A percentile compares a stretch with the other conserved stretches of the same genome.
These are phyloP conservation scores for Cytidiella melzeri DNA, from an alignment of 768 basidiomycete genomes.

Conservation along the genomic window DNA sequence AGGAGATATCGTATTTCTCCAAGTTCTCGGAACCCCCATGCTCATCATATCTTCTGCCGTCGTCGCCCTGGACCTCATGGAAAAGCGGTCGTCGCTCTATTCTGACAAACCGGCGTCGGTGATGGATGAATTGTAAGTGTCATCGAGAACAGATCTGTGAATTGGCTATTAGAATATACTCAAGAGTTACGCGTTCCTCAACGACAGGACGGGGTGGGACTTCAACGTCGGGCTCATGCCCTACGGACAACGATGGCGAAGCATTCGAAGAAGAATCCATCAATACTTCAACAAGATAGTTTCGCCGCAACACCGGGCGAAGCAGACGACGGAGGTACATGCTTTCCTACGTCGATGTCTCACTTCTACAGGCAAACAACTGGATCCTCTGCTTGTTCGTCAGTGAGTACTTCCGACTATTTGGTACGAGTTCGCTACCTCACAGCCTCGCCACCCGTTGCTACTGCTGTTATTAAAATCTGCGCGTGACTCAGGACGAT, in stretches of 20 bases:
- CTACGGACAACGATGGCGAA: conserved; percentile 1
- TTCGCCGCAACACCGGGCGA: background rate
- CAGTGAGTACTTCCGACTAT: conserved; percentile 6
- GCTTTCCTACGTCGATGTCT: background rate
- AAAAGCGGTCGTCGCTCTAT: conserved; percentile 12
- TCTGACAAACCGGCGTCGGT: conserved; percentile 2
- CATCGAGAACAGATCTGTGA: background rate
- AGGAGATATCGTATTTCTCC: conserved; percentile 19
- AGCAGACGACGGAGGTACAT: background rate
- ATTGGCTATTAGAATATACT: background rate
- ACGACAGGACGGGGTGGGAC: conserved; percentile 11
- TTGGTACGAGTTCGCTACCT: too few relatives aligned
- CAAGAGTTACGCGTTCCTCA: too few relatives aligned
- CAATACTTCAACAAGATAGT: conserved; percentile 12
- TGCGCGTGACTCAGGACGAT: background rate
- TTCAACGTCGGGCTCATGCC: background rate
- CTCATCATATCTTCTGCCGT: conserved; percentile 18
- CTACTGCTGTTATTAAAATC: background rate
- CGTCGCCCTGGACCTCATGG: conserved; percentile 13
- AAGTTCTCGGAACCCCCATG: conserved; percentile 14
- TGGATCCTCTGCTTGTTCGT: conserved; percentile 4
- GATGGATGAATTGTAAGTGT: conserved; percentile 10
- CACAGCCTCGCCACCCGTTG: too few relatives aligned
- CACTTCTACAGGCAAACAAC: background rate
- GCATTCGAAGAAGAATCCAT: conserved; percentile 8